A percentile compares a stretch with the other conserved stretches of the same genome.
phyloP scores from a whole-genome alignment of 768 basidiomycete genomes.

The Naematelia aurantialba region DNA sequence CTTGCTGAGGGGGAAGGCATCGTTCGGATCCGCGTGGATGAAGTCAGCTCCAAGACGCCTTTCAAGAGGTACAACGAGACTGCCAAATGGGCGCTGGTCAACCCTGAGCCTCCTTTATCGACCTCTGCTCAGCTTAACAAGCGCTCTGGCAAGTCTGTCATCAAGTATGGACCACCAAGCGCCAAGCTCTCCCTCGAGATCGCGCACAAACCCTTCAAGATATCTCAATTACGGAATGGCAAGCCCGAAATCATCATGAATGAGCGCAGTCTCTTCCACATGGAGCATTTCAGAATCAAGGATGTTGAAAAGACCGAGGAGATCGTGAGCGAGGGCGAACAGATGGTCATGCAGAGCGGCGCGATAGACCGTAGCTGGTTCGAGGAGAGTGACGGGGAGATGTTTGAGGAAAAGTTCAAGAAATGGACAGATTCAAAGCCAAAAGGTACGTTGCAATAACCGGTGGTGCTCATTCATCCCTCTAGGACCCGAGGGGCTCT shows the following conservation, averaged over 20 bases:
- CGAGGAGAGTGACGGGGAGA: slow-evolving; percentile 78
- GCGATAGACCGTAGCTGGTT: slow-evolving; percentile 62
- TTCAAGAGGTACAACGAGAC: slow-evolving; percentile 88
- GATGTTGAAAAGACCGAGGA: slow-evolving; percentile 51
- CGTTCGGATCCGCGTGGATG: slow-evolving; percentile 88
- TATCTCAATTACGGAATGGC: slow-evolving; percentile 68
- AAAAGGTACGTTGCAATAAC: slow-evolving; percentile 62
- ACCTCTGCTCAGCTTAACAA: slow-evolving; percentile 20
- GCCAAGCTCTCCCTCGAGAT: slow-evolving; percentile 62
- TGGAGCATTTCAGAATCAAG: slow-evolving; percentile 86
- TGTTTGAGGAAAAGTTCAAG: slow-evolving; percentile 83
- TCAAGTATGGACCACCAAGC: slow-evolving; percentile 64
- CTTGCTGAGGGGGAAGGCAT: slow-evolving; percentile 72
- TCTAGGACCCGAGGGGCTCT: slow-evolving; percentile 87
- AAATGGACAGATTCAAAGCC: slow-evolving; percentile 92
- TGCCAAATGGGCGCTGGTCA: slow-evolving; percentile 77
- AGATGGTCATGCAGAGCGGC: slow-evolving; percentile 53
- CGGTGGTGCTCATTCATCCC: neutral
- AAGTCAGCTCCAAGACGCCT: slow-evolving; percentile 62
- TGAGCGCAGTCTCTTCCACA: slow-evolving; percentile 81
- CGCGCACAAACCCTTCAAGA: slow-evolving; percentile 68
- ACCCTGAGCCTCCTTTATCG: slow-evolving; percentile 61
- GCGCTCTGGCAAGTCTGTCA: slow-evolving; percentile 50
- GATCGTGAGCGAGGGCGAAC: slow-evolving; percentile 52
- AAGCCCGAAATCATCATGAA: slow-evolving; percentile 85